Evolutionary conservation across 2,329 filamentous ascomycete species (phyloP), one percentile per base, ranked within the genome.

Genomic region (Trichophaea hybrida): DNA sequence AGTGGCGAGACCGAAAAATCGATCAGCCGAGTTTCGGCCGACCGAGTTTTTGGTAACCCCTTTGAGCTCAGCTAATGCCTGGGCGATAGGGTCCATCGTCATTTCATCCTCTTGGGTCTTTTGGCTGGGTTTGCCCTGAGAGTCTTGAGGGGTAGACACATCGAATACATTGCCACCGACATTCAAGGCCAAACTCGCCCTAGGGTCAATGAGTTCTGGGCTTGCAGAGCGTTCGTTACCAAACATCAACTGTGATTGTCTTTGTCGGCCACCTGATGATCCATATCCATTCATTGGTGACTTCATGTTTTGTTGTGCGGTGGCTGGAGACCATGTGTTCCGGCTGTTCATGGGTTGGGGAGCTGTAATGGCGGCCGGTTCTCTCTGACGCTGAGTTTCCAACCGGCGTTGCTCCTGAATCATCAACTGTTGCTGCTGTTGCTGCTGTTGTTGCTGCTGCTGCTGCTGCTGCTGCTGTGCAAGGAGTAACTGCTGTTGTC

Each of bases 111-210:
- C 65, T 34, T 60, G 57, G 32, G 49, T 32, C 31, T 88, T 84
- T 33, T 86, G 83, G 37, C 77, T 73, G 3, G 73, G 71, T 58
- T 70, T 76, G 52, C 69, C 72, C 59, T 67, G 49, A 64, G 77
- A 78, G 65, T 77, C 79, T 61, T 91, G 86, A 0, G 88, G 84
- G 6, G 85, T 85, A 10, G 86, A 85, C 7, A 98, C 91, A 59
- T 94, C 84, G 69, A 98, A 95, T 8, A 98, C 88, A 68, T 98
- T 98, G 68, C 94, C 88, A 6, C 93, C 93, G 58, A 98, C 81
- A 68, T 96, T 96, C 33, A 98, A 78, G 62, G 94, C 91, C 68
- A 97, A 83, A 71, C 86, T 95, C 43, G 91, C 89, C 63, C 93
- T 84, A 59, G 91, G 90, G 69, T 96, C 93, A 40, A 93, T 90